Base-by-base conservation (phyloP, 2,329 filamentous ascomycete species). In the Waltergamsia citrina region DNA sequence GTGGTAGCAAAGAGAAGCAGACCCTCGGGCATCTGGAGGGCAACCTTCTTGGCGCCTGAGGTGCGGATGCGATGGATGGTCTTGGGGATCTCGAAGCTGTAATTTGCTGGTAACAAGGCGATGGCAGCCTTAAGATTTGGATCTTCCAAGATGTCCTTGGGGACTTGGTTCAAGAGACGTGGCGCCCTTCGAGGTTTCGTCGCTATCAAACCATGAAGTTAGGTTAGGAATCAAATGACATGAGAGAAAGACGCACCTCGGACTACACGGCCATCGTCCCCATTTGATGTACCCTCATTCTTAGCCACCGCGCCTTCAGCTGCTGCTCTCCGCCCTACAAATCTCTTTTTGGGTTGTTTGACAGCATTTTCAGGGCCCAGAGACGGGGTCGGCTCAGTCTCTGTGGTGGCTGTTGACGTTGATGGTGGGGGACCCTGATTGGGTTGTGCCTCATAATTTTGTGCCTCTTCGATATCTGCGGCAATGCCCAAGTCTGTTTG, bases 61-160 rank as follows among this genome's bases (percentile, higher is more conserved):
- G 80, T 81, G 29, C 85, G 81, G 56, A 98, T 88, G 31, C 90
- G 79, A 59, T 96, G 87, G 49, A 98, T 93, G 7, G 92, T 98
- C 64, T 98, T 98, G 54, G 86, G 92, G 36, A 98, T 87, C 63
- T 98, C 92, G 55, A 98, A 98, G 48, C 85, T 90, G 70, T 98
- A 98, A 65, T 98, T 98, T n/a, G 76, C 66, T 2, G 92, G 92
- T 3, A 98, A 75, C 21, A 98, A 72, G 6, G 78, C 70, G 38
- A 96, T 87, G 4, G 92, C 92, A 29, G 79, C 81, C 56, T 90
- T 90, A 50, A 98, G 83, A 31, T 82, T 84, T 31, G 78, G 67
- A 50, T 98, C 82, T 42, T 94, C 72, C 15, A 92, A 68, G 42
- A 98, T 94, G 42, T 90, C 82, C 12, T 79, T 70, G 3, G 92